Conservation (phyloP, 768 basidiomycete species). For the Termitomyces sp. region DNA sequence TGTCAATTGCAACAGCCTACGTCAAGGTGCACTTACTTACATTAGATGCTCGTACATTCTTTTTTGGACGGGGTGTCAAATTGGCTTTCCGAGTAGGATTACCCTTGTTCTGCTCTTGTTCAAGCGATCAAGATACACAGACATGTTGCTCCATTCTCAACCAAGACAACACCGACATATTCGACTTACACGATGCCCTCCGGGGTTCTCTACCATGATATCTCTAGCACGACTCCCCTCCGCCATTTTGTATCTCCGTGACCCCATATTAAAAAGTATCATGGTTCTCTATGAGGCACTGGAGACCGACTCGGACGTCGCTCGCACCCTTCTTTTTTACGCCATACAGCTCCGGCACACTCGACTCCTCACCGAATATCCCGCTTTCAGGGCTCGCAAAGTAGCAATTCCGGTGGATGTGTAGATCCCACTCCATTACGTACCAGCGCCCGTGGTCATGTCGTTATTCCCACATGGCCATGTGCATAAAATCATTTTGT, state of each 20-base stretch:
- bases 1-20: neutral
- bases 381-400: neutral
- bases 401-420: no score
- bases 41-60: no score
- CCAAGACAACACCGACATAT: no score
- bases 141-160: no score
- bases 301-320: neutral
- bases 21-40: neutral
- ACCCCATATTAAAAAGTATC: no score
- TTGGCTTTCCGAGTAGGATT: neutral
- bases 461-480: neutral
- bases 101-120: neutral
- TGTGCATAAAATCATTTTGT: neutral
- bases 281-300: neutral
- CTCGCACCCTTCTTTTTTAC: neutral
- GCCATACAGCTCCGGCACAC: neutral
- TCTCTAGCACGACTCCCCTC: neutral
- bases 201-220: no score
- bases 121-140: neutral
- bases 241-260: neutral
- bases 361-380: neutral
- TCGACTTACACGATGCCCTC: no score
- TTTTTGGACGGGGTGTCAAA: neutral
- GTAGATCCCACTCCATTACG: neutral
- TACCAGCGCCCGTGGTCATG: neutral